Conservation (phyloP, 108 stramenopile genomes). For the Cyclostephanos invisitatus region DNA sequence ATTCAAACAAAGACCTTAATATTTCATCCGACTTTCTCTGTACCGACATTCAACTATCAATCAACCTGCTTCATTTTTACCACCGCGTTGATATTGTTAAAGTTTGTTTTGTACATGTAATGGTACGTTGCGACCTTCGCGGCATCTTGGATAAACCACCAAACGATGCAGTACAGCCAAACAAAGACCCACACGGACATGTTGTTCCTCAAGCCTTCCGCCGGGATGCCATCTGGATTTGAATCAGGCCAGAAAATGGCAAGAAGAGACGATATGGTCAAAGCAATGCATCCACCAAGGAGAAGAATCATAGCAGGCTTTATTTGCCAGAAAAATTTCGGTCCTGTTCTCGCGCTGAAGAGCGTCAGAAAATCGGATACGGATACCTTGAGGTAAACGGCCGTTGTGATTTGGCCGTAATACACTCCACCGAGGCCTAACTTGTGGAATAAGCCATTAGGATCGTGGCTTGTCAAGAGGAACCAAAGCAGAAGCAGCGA, state of each 20-base stretch:
- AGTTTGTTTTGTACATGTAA: conserved; percentile 16
- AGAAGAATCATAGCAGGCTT: conserved; percentile 46
- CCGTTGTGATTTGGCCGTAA: conserved; percentile 56
- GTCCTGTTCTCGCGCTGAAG: conserved; percentile 51
- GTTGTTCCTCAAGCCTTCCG: conserved; percentile 47
- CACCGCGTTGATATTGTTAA: conserved; percentile 17
- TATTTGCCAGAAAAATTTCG: conserved; percentile 47
- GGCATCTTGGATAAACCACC: conserved; percentile 55
- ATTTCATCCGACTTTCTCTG: background rate
- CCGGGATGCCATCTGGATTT: conserved; percentile 42
- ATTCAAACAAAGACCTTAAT: too few species aligned
- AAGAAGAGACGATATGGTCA: conserved; percentile 47
- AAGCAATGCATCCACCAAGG: conserved; percentile 35
- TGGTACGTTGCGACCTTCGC: conserved; percentile 46
- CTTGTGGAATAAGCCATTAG: conserved; percentile 41
- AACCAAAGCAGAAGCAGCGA: conserved; percentile 52
- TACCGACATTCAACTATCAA: background rate
- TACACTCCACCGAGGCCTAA: conserved; percentile 45
- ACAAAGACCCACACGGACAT: conserved; percentile 51
- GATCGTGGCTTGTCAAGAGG: conserved; percentile 49
- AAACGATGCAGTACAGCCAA: conserved; percentile 54
- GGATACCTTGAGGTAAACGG: conserved; percentile 61
- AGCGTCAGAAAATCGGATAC: conserved; percentile 62
- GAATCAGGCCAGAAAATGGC: conserved; percentile 50
- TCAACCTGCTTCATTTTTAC: background rate